These are phyloP conservation scores for Ananas comosus DNA, from an alignment of 176 grass and related monocot genomes.

Conservation along the genomic window DNA sequence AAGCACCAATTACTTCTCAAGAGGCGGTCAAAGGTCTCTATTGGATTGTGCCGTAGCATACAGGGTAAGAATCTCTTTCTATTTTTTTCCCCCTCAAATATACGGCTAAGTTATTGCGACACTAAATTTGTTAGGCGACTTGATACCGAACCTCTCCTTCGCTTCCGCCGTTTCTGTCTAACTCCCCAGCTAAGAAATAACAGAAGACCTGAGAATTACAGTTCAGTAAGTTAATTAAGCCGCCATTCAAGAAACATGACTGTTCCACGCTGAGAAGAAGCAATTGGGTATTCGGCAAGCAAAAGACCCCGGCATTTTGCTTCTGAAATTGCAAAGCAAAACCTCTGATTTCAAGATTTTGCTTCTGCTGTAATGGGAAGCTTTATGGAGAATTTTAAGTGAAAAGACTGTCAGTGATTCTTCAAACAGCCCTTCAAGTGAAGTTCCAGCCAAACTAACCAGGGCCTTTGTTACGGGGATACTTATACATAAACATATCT, in stretches of 20 bases:
- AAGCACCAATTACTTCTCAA: not conserved
- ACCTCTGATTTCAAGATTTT: too few species aligned
- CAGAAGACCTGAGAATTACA: conserved; percentile 50
- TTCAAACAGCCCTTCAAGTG: not conserved
- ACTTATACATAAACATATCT: not conserved
- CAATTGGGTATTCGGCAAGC: too few species aligned
- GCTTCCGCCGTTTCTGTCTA: conserved; percentile 57
- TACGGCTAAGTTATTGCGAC: conserved; percentile 15
- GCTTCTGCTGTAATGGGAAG: too few species aligned
- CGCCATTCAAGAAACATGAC: too few species aligned
- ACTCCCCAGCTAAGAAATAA: conserved; percentile 72
- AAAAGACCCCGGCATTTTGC: too few species aligned
- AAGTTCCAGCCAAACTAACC: not conserved
- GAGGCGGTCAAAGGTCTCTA: not conserved
- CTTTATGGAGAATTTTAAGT: not conserved
- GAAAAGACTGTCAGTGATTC: not conserved
- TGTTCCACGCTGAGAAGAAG: too few species aligned
- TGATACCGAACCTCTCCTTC: conserved; percentile 57
- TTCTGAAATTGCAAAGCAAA: too few species aligned
- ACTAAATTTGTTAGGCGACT: conserved; percentile 50
- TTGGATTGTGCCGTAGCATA: not conserved
- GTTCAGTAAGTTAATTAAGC: too few species aligned
- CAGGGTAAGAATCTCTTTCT: not conserved
- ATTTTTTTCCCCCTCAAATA: not conserved
- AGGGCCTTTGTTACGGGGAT: not conserved